Evolutionary conservation across 768 basidiomycete genomes (phyloP), one percentile per base, ranked within the genome.

Genomic region (Rhodocollybia butyracea): DNA sequence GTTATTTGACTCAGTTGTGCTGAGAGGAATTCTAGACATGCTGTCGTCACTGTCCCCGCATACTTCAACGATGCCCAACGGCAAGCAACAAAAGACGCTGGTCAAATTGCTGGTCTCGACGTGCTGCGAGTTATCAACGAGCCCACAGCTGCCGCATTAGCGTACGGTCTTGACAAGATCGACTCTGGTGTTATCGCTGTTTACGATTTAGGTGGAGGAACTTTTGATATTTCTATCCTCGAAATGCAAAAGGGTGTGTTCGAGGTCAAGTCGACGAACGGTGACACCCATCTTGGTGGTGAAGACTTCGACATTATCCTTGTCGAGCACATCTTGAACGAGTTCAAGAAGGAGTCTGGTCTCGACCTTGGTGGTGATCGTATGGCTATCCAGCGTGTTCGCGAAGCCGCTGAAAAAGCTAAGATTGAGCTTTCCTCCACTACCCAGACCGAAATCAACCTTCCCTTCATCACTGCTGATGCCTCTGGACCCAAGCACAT

Each of bases 231-330:
- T 66, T 99, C 97, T 27, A 95, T 99, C 62, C 80, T 99, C 54
- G 95, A 98, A 76, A 98, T 98, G 94, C 94, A 98, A 73, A 95
- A 97, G 73, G 97, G 96, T 64, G 95, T 99, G 10, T 99, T 98
- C 72, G 97, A 98, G 73, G 97, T 99, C 69, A 99, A 98, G 79
- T 98, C 97, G 0, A 99, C 97, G 54, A 98, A 98, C 68, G 97
- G 97, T 69, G 96, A 99, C 73, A 98, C 97, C 15, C 97, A 99
- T 69, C 84, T 99, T 56, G 97, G 93, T 62, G 81, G 81, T 68
- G 97, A 99, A 74, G 97, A 98, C 73, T 98, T 98, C 67, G 97
- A 98, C 66, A 86, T 96, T 55, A 74, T 85, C 36, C 83, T 98
- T 40, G 88, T 98, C 59, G 84, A 95, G 60, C 74, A 90, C 73